Evolutionary conservation across 2,329 filamentous ascomycete genomes (phyloP), one percentile per base, ranked within the genome.

Genomic region (Botryotinia calthae): DNA sequence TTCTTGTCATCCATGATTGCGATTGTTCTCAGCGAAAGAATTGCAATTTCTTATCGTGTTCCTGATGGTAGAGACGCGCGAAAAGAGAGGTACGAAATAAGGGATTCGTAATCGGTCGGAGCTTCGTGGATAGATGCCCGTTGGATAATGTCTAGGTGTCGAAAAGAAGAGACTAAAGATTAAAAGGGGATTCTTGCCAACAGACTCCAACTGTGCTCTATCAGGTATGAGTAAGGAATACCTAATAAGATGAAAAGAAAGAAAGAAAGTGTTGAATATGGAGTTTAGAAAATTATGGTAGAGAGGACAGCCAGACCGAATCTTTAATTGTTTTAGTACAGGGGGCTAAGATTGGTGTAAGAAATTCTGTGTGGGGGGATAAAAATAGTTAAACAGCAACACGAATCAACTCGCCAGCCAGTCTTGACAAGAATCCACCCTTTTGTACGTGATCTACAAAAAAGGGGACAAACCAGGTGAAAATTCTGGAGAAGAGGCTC

Each of bases 1-100:
- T 96, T 97, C 82, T 95, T 94, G 86, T 96, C 93, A 80, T 91
- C 87, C 94, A 97, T 97, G 77, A 79, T 86, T 68, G 54, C 81
- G 77, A 76, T 75, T 72, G 71, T 44, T 62, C 64, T 72, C 48
- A 25, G 61, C 3, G 40, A 48, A 34, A 59, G 44, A 48, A 16
- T 46, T 42, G 61, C 16, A 37, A 74, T 76, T 75, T 67, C 42
- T 65, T 22, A 51, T 72, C 46, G 71, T 59, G 42, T 28, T 67
- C 34, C 46, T 42, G 58, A 31, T 20, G 73, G 56, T 44, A 59
- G 44, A 72, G 51, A 76, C 70, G 75, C 73, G 76, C 73, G 73
- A 77, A 73, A 66, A 51, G n/a, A n/a, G 61, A 44, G 70, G 74
- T 56, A 65, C 54, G 75, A 51, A 40, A 46, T 20, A n/a, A 25